Evolutionary conservation across 169 alveolate genomes (phyloP), one percentile per base, ranked within the genome.

Genomic region (Eimeria sp.): DNA sequence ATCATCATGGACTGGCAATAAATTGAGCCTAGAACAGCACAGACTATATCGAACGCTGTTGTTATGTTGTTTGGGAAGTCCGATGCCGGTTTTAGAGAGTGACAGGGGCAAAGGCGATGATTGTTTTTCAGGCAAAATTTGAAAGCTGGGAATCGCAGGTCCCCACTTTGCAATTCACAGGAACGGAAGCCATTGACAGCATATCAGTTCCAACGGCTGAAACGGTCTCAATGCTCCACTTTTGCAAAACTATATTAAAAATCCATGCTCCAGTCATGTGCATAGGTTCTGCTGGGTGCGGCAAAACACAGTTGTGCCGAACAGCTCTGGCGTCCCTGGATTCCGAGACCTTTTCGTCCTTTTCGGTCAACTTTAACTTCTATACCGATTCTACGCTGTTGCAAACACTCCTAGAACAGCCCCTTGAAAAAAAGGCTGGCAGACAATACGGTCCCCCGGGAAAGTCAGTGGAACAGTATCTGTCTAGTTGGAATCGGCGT

Each of bases 221-320:
- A 97, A 98, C 99, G 54, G 97, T 98, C 51, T 98, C 99, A n/a
- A 98, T 98, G 95, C 97, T 98, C 20, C 98, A 98, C 95, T 95
- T 99, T 95, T 98, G 98, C 98, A 98, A 97, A 95, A 97, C 98
- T 57, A 97, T 98, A 96, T 96, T 98, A 47, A 95, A 95, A 54
- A 98, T 98, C 18, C 98, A 98, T 51, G 98, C 98, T 78, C 98
- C 99, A 13, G 98, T 99, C 76, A 97, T 99, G 97, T 97, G 98
- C 96, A 98, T 98, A 84, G 99, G 99, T 82, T 97, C 98, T 95
- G 99, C 99, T 30, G 99, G 99, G n/a, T 98, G 99, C 97, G 99
- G 99, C 94, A 99, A 99, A 95, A 99, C 99, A 76, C 98, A 98
- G 96, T 94, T 98, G 57, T 98, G 99, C 58, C 98, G 97, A 89